These are phyloP conservation scores for Helminthosporium solani DNA, from an alignment of 2,329 filamentous ascomycete genomes.

Conservation along the genomic window DNA sequence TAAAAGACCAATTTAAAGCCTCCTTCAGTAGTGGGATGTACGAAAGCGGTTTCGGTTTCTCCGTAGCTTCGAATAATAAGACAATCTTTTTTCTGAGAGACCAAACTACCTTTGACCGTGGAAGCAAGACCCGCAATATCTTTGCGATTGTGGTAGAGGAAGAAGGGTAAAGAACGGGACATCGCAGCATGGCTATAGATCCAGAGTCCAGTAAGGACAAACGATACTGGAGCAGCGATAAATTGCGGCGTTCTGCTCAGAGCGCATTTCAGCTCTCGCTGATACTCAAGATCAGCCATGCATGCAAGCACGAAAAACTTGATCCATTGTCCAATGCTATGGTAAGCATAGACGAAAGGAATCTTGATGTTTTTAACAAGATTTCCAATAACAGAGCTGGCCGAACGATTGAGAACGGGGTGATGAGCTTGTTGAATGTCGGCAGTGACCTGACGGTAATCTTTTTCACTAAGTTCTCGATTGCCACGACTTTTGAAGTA, in stretches of 20 bases:
- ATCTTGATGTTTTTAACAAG: conserved; percentile 32
- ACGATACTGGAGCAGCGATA: conserved; percentile 41
- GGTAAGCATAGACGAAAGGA: conserved; percentile 46
- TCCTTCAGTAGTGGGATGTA: conserved; percentile 38
- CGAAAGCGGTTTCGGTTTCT: conserved; percentile 53
- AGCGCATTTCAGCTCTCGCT: conserved; percentile 52
- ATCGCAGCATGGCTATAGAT: conserved; percentile 50
- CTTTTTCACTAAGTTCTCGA: conserved; percentile 26
- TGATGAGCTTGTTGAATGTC: conserved; percentile 36
- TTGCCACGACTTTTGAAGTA: conserved; percentile 30
- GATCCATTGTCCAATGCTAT: conserved; percentile 45
- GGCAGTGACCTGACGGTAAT: conserved; percentile 35
- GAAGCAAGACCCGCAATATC: conserved; percentile 51
- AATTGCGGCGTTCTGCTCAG: conserved; percentile 38
- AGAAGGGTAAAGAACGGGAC: conserved; percentile 48
- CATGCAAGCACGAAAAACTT: conserved; percentile 54
- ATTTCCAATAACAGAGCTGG: conserved; percentile 23
- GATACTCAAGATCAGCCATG: conserved; percentile 55
- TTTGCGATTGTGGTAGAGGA: conserved; percentile 52
- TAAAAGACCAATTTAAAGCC: conserved; percentile 44
- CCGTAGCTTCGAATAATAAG: conserved; percentile 52
- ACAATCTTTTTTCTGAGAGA: conserved; percentile 50
- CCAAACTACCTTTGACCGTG: conserved; percentile 52
- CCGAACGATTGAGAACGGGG: conserved; percentile 32
- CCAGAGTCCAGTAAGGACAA: conserved; percentile 52